Percentiles rank a stretch among this genome's conserved stretches.
These are phyloP conservation scores for Fulvia fulva DNA, from an alignment of 2,329 filamentous ascomycete genomes.

Conservation along the genomic window DNA sequence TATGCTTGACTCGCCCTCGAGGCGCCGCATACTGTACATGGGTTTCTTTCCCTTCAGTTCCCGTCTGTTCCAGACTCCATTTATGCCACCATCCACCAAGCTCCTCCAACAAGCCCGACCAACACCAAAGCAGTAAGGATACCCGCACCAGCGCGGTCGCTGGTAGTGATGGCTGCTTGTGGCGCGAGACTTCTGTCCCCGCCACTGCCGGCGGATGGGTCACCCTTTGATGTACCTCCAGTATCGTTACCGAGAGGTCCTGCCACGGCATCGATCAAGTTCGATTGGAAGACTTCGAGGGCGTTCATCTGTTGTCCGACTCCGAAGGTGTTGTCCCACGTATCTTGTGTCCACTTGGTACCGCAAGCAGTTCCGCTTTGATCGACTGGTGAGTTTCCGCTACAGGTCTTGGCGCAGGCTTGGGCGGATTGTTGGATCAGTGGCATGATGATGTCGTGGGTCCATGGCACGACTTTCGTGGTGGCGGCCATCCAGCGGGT, in stretches of 20 bases:
- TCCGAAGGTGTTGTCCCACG: constrained; percentile 46
- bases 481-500: constrained; percentile 51
- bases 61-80: not conserved
- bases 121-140: constrained; percentile 21
- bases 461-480: constrained; percentile 56
- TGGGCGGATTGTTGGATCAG: constrained; percentile 51
- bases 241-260: constrained; percentile 47
- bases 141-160: constrained; percentile 20
- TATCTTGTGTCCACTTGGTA: constrained; percentile 39
- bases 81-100: constrained; percentile 25
- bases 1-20: not conserved
- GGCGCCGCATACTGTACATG: not conserved
- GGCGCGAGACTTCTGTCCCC: constrained; percentile 25
- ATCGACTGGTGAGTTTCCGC: constrained; percentile 32
- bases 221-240: constrained; percentile 41
- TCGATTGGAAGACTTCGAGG: constrained; percentile 48
- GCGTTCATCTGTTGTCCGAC: constrained; percentile 58
- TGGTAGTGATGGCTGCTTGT: constrained; percentile 22
- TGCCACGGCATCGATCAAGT: constrained; percentile 37
- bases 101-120: constrained; percentile 20
- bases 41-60: not conserved
- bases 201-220: constrained; percentile 17
- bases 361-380: constrained; percentile 45
- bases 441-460: constrained; percentile 48
- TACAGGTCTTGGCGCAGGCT: constrained; percentile 51